Evolutionary conservation across 495 filamentous ascomycete species (phyloP).

Genomic region (Neurospora tetrasperma): DNA sequence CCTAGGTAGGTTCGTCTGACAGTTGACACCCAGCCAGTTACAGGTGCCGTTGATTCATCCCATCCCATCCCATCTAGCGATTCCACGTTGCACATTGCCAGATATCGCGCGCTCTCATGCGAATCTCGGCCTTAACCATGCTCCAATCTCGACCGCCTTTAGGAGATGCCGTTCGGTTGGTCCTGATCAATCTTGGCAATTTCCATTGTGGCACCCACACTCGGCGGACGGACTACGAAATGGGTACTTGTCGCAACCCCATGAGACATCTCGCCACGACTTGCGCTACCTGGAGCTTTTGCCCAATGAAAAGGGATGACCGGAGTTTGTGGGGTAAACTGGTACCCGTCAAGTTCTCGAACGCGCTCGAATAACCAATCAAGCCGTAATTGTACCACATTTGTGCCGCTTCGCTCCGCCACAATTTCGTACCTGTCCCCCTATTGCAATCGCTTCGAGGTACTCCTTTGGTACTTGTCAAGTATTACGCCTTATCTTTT

Average conservation of each 20-base stretch:
- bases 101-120: background rate
- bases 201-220: background rate
- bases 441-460: conserved; percentile 8
- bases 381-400: conserved; percentile 14
- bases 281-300: conserved; percentile 1
- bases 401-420: conserved; percentile 14
- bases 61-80: background rate
- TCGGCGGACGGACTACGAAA: background rate
- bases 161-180: background rate
- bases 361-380: background rate
- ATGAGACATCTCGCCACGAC: conserved; percentile 10
- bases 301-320: conserved; percentile 9
- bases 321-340: background rate
- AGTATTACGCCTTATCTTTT: background rate
- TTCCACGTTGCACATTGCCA: background rate
- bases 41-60: background rate
- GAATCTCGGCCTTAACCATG: background rate
- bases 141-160: background rate
- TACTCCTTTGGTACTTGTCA: conserved; percentile 5
- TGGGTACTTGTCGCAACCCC: background rate
- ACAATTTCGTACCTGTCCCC: conserved; percentile 9
- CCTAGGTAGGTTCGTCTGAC: background rate
- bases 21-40: background rate
- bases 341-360: background rate
- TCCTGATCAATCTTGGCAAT: background rate